These are phyloP conservation scores for Fraxinus cuspidata DNA, from an alignment of 257 asterid genomes.

Conservation along the genomic window DNA sequence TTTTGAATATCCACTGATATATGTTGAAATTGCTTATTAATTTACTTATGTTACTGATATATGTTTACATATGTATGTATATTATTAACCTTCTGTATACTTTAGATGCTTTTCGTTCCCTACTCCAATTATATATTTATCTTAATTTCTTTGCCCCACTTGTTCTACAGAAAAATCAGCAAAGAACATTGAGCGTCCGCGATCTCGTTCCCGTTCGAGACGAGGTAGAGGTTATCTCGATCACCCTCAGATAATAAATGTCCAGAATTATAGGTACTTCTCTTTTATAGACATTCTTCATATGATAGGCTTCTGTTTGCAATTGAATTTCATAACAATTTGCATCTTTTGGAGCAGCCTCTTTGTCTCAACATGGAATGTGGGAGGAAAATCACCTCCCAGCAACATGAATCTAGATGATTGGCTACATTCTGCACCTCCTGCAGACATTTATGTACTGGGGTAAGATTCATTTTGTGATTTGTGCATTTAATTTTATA, in stretches of 20 bases:
- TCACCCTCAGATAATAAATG: constrained; percentile 91
- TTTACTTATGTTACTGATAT: neutral
- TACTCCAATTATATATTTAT: constrained; percentile 1
- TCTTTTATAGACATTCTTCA: constrained; percentile 5
- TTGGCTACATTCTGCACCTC: constrained; percentile 96
- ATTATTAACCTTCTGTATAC: neutral
- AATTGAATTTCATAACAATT: constrained; percentile 1
- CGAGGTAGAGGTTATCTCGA: constrained; percentile 81
- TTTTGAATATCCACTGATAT: neutral
- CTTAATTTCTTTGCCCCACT: constrained; percentile 10
- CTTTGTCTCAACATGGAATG: constrained; percentile 95
- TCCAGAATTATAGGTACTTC: constrained; percentile 60
- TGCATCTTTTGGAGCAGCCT: constrained; percentile 43
- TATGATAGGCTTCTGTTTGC: constrained; percentile 9
- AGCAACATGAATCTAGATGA: constrained; percentile 81
- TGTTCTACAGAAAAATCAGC: constrained; percentile 67
- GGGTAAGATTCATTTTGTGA: constrained; percentile 53
- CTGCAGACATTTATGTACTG: constrained; percentile 96
- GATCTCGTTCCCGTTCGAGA: constrained; percentile 69
- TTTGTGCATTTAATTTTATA: neutral
- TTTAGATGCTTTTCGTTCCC: neutral
- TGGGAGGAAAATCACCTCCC: constrained; percentile 90
- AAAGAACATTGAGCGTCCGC: constrained; percentile 59
- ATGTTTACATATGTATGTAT: neutral
- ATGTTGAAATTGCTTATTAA: neutral